These are phyloP conservation scores for Sugiyamaella valdiviana DNA, from an alignment of 805 yeast genomes.

Conservation along the genomic window DNA sequence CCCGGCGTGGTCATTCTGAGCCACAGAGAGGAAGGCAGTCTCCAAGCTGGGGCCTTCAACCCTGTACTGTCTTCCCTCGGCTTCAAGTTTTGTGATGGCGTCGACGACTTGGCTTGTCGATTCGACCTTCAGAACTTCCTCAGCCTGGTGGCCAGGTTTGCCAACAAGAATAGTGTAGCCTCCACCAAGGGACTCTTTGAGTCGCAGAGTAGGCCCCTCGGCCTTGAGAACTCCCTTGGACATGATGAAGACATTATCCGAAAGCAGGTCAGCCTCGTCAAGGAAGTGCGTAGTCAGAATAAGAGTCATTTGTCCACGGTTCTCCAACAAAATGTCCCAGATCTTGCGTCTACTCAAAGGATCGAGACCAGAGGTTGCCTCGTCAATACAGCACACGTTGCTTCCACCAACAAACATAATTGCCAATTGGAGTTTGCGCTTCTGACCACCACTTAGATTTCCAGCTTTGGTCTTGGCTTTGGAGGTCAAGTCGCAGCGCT, in stretches of 20 bases:
- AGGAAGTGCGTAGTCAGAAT: constrained; percentile 33
- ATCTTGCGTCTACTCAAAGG: constrained; percentile 33
- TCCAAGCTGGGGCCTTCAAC: constrained; percentile 34
- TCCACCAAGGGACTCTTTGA: constrained; percentile 31
- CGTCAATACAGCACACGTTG: constrained; percentile 33
- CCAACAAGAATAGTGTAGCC: constrained; percentile 28
- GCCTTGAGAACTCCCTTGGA: constrained; percentile 30
- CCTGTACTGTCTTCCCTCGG: constrained; percentile 21
- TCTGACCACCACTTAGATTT: constrained; percentile 33
- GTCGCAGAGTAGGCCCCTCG: constrained; percentile 30
- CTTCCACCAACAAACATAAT: constrained; percentile 34
- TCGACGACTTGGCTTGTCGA: constrained; percentile 24
- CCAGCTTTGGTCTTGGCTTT: constrained; percentile 23
- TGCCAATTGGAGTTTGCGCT: constrained; percentile 33
- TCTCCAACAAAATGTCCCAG: constrained; percentile 32
- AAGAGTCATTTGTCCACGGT: constrained; percentile 27
- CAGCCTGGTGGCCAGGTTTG: constrained; percentile 23
- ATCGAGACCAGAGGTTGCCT: constrained; percentile 36
- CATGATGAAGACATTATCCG: constrained; percentile 32
- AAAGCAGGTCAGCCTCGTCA: constrained; percentile 34
- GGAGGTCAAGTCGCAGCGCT: constrained; percentile 27
- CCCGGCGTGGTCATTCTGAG: constrained; percentile 24
- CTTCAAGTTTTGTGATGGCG: constrained; percentile 21
- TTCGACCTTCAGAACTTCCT: constrained; percentile 20
- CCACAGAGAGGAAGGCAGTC: constrained; percentile 30